Conservation (phyloP, 2,329 filamentous ascomycete species). For the Aurifilum marmelostoma region DNA sequence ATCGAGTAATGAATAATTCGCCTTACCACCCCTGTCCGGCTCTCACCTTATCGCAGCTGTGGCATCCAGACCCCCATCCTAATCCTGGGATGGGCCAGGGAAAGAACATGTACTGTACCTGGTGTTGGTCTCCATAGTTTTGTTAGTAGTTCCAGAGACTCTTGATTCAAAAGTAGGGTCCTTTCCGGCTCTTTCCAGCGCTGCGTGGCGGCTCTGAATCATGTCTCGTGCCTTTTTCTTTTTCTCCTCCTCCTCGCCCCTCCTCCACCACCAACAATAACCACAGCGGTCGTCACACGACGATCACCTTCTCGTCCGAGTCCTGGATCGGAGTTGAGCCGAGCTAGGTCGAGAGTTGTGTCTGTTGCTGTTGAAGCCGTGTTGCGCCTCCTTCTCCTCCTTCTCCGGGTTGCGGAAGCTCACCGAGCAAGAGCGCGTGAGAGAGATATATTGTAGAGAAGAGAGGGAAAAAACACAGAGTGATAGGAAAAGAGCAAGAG, state of each 20-base stretch:
- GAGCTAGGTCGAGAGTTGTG: conserved; percentile 11
- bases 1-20: neutral
- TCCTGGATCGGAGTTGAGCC: conserved; percentile 10
- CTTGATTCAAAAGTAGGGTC: conserved; percentile 22
- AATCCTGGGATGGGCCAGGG: neutral
- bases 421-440: neutral
- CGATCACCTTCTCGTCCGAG: neutral
- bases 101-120: conserved; percentile 2
- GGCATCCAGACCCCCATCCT: conserved; percentile 15
- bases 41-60: conserved; percentile 8
- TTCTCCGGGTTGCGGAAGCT: neutral
- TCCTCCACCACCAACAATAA: conserved; percentile 1
- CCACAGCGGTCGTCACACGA: conserved; percentile 18
- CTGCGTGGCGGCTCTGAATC: conserved; percentile 13
- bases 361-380: neutral
- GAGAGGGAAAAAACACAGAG: neutral
- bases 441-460: neutral
- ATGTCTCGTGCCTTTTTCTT: conserved; percentile 23
- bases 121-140: neutral
- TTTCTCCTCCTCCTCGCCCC: neutral
- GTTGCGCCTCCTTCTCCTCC: neutral
- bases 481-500: neutral
- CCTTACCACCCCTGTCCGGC: conserved; percentile 6
- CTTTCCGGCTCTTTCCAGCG: conserved; percentile 9
- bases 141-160: neutral